Evolutionary conservation across 2,329 filamentous ascomycete genomes (phyloP).

Genomic region (Fusarium aywerte): DNA sequence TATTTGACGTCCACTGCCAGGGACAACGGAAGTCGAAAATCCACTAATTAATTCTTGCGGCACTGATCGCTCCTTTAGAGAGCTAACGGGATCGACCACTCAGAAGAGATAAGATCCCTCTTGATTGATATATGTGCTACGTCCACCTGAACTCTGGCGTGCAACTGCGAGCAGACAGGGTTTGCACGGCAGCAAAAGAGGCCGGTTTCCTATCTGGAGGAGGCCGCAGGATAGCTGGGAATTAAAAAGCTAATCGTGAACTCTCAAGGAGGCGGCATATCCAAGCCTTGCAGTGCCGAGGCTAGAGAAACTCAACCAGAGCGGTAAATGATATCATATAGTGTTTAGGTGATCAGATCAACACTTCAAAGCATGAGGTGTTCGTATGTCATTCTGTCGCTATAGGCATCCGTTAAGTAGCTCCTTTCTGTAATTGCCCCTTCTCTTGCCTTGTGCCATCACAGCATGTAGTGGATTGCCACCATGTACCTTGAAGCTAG

Average conservation of each 20-base stretch:
- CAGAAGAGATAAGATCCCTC: neutral
- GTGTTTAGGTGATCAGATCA: neutral
- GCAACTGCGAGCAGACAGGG: neutral
- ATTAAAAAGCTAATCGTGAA: neutral
- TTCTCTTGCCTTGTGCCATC: neutral
- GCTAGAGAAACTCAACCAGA: neutral
- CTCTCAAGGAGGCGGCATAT: neutral
- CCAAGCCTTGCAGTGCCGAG: neutral
- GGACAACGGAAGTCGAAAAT: neutral
- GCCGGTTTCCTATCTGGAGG: neutral
- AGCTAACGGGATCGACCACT: neutral
- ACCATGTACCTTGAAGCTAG: neutral
- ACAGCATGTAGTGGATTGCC: neutral
- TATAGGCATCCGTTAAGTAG: neutral
- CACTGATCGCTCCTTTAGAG: neutral
- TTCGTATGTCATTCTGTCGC: neutral
- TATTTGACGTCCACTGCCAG: slow-evolving; percentile 5
- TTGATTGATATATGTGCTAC: neutral
- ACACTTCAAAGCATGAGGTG: neutral
- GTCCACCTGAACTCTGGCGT: neutral
- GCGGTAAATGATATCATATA: neutral
- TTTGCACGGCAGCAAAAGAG: slow-evolving; percentile 8
- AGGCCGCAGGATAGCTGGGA: neutral
- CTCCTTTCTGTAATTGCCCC: neutral
- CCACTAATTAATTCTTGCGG: neutral